Conservation (phyloP, 257 asterid species). For the Mentha longifolia region DNA sequence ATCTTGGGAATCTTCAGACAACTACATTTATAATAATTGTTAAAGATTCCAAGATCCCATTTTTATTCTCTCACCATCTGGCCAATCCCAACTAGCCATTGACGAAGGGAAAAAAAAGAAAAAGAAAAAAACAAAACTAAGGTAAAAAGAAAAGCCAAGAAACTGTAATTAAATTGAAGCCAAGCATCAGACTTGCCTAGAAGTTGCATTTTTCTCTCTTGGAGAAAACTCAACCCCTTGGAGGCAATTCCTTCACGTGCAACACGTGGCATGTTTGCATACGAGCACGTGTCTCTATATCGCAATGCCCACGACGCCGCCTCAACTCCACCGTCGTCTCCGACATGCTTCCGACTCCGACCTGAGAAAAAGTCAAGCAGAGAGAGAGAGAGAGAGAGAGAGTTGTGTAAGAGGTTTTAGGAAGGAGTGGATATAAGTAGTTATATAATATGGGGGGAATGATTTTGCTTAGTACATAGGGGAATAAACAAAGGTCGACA, state of each 20-base stretch:
- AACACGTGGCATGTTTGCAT: slow-evolving; percentile 29
- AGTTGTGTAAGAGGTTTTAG: slow-evolving; percentile 21
- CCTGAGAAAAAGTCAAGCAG: slow-evolving; percentile 1
- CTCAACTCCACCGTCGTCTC: neutral
- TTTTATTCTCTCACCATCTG: slow-evolving; percentile 36
- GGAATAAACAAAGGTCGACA: slow-evolving; percentile 44
- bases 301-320: neutral
- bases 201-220: slow-evolving; percentile 37
- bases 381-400: neutral
- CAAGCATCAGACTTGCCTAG: slow-evolving; percentile 86
- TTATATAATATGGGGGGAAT: slow-evolving; percentile 27
- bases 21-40: slow-evolving; percentile 9
- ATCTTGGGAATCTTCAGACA: slow-evolving; percentile 37
- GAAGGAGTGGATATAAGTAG: slow-evolving; percentile 20
- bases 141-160: slow-evolving; percentile 1
- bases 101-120: neutral
- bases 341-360: neutral
- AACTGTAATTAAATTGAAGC: slow-evolving; percentile 41
- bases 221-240: slow-evolving; percentile 42
- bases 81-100: slow-evolving; percentile 24
- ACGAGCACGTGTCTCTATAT: slow-evolving; percentile 15
- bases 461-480: slow-evolving; percentile 45
- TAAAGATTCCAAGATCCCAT: slow-evolving; percentile 39
- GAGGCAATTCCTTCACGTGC: slow-evolving; percentile 39
- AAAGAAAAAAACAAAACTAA: neutral